A percentile compares a stretch with the other conserved stretches of the same genome.
phyloP scores from a whole-genome alignment of 768 basidiomycete species.

The Russula sp. region DNA sequence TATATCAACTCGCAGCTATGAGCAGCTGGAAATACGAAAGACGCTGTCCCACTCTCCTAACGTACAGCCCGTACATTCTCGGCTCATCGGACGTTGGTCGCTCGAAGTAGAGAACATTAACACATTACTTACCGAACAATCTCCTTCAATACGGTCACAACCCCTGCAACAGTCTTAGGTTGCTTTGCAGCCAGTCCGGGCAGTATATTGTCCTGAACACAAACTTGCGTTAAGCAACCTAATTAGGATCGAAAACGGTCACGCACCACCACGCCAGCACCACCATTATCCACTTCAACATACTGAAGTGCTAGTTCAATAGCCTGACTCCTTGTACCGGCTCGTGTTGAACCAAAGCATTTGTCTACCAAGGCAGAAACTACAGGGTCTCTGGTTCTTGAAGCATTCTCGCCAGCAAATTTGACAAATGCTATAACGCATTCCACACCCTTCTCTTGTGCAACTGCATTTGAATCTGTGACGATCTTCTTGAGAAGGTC shows the following conservation, averaged over 20 bases:
- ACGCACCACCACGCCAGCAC: constrained; percentile 84
- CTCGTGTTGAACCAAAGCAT: constrained; percentile 85
- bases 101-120: background rate
- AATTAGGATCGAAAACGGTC: constrained; percentile 29
- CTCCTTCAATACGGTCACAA: constrained; percentile 75
- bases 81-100: background rate
- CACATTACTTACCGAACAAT: constrained; percentile 63
- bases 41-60: background rate
- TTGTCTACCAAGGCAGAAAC: constrained; percentile 95
- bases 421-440: constrained; percentile 82
- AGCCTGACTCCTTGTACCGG: constrained; percentile 85
- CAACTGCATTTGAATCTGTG: constrained; percentile 91
- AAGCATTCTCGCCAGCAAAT: constrained; percentile 85
- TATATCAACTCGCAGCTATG: background rate
- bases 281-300: constrained; percentile 90
- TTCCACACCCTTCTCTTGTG: constrained; percentile 97
- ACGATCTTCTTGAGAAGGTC: constrained; percentile 83
- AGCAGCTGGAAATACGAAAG: background rate
- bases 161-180: constrained; percentile 86
- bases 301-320: constrained; percentile 85
- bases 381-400: constrained; percentile 74
- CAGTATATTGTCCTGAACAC: constrained; percentile 56
- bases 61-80: background rate
- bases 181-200: constrained; percentile 88
- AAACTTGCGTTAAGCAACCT: background rate